A percentile compares a stretch with the other conserved stretches of the same genome.
Evolutionary conservation across 2,329 filamentous ascomycete genomes (phyloP).

Genomic region (Zasmidium angulare): DNA sequence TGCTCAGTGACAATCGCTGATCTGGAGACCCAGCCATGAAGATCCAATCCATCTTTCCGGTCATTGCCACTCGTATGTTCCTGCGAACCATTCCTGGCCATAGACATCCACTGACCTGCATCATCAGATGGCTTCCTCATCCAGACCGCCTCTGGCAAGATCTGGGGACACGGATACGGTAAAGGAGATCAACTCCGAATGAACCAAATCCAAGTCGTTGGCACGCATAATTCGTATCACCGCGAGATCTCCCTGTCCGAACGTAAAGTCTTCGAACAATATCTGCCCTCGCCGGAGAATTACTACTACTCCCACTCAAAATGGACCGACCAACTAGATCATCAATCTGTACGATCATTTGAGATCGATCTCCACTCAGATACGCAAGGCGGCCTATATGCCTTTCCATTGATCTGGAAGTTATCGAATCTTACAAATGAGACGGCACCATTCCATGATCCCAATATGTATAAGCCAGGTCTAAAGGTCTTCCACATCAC

Average conservation of each 20-base stretch:
- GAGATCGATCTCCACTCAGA: conserved; percentile 54
- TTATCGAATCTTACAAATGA: conserved; percentile 40
- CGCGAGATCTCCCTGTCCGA: conserved; percentile 47
- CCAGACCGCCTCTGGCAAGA: conserved; percentile 1
- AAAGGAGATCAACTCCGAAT: conserved; percentile 40
- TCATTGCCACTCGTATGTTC: background rate
- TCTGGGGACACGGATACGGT: conserved; percentile 4
- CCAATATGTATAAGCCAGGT: conserved; percentile 43
- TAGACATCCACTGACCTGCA: too few species aligned
- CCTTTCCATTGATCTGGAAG: conserved; percentile 45
- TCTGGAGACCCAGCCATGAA: background rate
- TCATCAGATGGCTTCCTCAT: conserved; percentile 9
- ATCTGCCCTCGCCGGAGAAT: conserved; percentile 40
- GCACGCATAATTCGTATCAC: conserved; percentile 56
- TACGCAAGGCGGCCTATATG: conserved; percentile 50
- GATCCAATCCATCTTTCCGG: background rate
- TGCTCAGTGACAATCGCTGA: background rate
- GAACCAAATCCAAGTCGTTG: conserved; percentile 54
- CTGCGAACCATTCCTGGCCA: background rate
- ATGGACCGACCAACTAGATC: conserved; percentile 45
- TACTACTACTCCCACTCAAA: conserved; percentile 51
- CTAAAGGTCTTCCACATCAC: conserved; percentile 54
- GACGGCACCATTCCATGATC: conserved; percentile 40
- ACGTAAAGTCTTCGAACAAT: conserved; percentile 41
- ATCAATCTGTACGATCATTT: conserved; percentile 49